phyloP scores from a whole-genome alignment of 2,329 filamentous ascomycete species.

The Penicillium sp. region DNA sequence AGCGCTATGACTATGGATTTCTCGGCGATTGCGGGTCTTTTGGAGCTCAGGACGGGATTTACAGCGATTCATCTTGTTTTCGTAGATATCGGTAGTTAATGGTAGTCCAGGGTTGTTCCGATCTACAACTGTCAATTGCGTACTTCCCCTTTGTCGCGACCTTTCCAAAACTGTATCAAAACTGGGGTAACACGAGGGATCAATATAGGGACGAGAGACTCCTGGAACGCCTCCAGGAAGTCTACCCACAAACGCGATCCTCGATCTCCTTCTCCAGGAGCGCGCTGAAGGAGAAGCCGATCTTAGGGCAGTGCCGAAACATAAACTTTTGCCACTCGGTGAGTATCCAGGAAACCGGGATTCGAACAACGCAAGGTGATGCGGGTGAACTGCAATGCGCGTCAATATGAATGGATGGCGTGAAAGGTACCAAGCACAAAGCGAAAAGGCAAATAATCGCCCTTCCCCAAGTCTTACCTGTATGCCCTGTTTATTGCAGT shows the following conservation, averaged over 20 bases:
- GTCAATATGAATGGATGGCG: slow-evolving; percentile 13
- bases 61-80: neutral
- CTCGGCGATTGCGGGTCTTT: neutral
- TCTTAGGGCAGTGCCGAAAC: slow-evolving; percentile 9
- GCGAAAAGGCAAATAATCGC: neutral
- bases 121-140: neutral
- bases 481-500: neutral
- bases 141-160: slow-evolving; percentile 7
- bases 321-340: slow-evolving; percentile 14
- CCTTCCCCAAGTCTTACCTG: neutral
- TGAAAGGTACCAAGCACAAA: neutral
- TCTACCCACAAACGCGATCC: neutral
- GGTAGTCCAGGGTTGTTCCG: neutral
- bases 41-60: neutral
- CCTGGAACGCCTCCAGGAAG: slow-evolving; percentile 2
- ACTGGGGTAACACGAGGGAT: slow-evolving; percentile 8
- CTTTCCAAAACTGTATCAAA: neutral
- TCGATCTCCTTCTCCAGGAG: neutral
- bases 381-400: slow-evolving; percentile 19
- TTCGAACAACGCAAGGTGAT: slow-evolving; percentile 23
- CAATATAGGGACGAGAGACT: neutral
- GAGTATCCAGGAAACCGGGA: slow-evolving; percentile 23
- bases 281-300: neutral
- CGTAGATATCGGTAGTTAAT: neutral
- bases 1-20: slow-evolving; percentile 10